Percentiles rank a stretch among this genome's conserved stretches.
Conservation (phyloP, 768 basidiomycete genomes). For the Leccinellum rugosiceps region DNA sequence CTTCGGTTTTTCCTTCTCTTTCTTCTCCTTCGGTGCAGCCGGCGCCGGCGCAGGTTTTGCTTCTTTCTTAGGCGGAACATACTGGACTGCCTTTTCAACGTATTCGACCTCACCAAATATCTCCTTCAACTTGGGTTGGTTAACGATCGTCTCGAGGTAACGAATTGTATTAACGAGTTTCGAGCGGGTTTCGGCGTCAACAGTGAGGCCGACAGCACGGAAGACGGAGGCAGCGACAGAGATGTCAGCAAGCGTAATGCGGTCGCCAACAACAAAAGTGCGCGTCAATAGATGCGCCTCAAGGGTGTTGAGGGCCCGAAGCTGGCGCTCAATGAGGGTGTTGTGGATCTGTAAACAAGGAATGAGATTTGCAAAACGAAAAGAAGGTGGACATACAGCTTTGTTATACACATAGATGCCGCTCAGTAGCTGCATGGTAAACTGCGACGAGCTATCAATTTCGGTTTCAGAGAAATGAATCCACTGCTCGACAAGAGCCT, state of each 20-base stretch:
- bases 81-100: conserved; percentile 68
- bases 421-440: conserved; percentile 41
- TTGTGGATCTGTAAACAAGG: conserved; percentile 51
- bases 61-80: conserved; percentile 71
- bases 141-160: conserved; percentile 80
- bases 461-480: conserved; percentile 69
- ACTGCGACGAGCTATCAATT: conserved; percentile 39
- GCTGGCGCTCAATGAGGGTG: conserved; percentile 48
- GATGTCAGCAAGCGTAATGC: conserved; percentile 93
- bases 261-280: conserved; percentile 92
- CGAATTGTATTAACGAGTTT: conserved; percentile 78
- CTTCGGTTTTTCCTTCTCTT: conserved; percentile 65
- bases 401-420: conserved; percentile 77
- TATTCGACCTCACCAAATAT: conserved; percentile 60
- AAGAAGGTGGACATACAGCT: conserved; percentile 48
- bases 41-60: conserved; percentile 45
- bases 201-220: conserved; percentile 47
- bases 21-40: conserved; percentile 46
- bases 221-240: conserved; percentile 57
- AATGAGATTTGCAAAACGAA: neutral
- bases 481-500: conserved; percentile 86
- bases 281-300: conserved; percentile 69
- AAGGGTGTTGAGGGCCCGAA: conserved; percentile 60
- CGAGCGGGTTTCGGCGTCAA: conserved; percentile 66
- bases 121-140: conserved; percentile 74